These are phyloP conservation scores for Phylloporus sp. DNA, from an alignment of 768 basidiomycete species.

Conservation along the genomic window DNA sequence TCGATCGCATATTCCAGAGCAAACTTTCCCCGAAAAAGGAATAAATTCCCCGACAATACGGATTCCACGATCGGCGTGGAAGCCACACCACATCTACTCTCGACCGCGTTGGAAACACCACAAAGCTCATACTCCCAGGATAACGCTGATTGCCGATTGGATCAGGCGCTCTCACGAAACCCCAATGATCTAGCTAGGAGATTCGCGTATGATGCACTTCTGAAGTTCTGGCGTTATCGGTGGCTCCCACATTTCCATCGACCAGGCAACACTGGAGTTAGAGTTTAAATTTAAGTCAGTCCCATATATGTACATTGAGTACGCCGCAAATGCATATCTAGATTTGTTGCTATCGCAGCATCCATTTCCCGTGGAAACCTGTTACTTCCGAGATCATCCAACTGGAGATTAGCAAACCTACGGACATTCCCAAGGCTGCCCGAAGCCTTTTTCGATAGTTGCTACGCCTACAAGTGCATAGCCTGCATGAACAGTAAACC, in stretches of 20 bases:
- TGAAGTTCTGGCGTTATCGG: conserved; percentile 1
- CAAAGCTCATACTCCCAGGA: conserved; percentile 4
- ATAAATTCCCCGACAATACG: background rate
- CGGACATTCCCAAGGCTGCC: conserved; percentile 7
- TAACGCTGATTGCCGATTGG: background rate
- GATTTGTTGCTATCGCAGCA: background rate
- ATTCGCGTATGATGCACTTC: conserved; percentile 7
- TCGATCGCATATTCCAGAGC: background rate
- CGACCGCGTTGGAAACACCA: background rate
- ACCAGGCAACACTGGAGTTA: conserved; percentile 2
- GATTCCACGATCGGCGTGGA: conserved; percentile 2
- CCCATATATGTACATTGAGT: background rate
- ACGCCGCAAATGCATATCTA: too few species aligned
- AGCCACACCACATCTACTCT: background rate
- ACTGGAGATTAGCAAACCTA: background rate
- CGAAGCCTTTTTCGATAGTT: background rate
- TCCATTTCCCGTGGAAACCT: conserved; percentile 11
- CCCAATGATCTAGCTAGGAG: conserved; percentile 8
- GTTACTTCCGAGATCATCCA: background rate
- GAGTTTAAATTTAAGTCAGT: background rate
- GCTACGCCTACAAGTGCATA: background rate
- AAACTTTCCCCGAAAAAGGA: background rate
- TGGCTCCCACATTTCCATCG: conserved; percentile 1
- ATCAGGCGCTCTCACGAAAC: conserved; percentile 2
- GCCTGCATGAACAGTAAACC: conserved; percentile 1